phyloP scores from a whole-genome alignment of 1,284 basidiomycete species.

The Ceratobasidium sp. region DNA sequence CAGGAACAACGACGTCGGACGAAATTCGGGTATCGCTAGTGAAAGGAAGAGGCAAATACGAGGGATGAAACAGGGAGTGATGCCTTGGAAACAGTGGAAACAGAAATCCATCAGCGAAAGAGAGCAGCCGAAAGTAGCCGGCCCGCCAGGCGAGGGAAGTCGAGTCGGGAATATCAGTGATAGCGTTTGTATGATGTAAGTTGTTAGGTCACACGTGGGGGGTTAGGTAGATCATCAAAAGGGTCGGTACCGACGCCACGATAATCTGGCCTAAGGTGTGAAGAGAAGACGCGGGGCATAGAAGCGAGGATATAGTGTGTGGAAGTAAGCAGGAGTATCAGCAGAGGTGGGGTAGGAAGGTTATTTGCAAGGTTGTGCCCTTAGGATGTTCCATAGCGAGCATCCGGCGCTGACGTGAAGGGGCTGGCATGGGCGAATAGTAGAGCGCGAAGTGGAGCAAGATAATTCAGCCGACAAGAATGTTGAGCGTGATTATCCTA shows the following conservation, averaged over 20 bases:
- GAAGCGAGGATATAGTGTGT: neutral
- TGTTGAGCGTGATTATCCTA: neutral
- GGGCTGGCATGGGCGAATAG: neutral
- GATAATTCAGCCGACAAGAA: neutral
- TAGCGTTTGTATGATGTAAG: slow-evolving; percentile 14
- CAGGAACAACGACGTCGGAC: slow-evolving; percentile 32
- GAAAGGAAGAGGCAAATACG: slow-evolving; percentile 13
- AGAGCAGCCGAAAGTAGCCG: neutral
- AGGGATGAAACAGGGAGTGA: slow-evolving; percentile 29
- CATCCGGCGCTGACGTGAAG: neutral
- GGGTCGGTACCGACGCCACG: slow-evolving; percentile 16
- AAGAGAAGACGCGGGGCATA: slow-evolving; percentile 6
- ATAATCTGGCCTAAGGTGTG: neutral
- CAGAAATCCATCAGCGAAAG: slow-evolving; percentile 1
- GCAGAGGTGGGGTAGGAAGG: neutral
- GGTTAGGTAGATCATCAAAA: neutral
- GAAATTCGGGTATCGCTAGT: slow-evolving; percentile 7
- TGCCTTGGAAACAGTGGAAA: neutral
- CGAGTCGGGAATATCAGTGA: neutral
- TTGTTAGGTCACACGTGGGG: neutral
- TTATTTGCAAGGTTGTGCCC: neutral
- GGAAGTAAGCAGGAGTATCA: neutral
- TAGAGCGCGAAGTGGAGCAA: neutral
- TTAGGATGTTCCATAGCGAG: no score
- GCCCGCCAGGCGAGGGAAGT: neutral